These are phyloP conservation scores for Curvularia verruculosa DNA, from an alignment of 2,329 filamentous ascomycete genomes.

Conservation along the genomic window DNA sequence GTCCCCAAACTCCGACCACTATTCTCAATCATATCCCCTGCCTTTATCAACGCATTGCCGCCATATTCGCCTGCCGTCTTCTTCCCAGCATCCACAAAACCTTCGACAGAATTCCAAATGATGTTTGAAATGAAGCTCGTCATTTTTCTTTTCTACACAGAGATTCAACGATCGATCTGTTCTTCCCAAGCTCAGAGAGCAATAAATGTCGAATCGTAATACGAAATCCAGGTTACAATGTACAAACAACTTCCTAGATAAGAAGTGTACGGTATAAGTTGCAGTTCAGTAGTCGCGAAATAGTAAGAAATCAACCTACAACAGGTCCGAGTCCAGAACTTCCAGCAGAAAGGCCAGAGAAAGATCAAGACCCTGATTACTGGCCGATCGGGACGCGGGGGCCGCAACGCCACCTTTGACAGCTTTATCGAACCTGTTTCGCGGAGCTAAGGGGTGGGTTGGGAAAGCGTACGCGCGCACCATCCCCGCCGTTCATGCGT, in stretches of 20 bases:
- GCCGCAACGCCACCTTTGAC: conserved; percentile 21
- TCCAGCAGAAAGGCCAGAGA: not conserved
- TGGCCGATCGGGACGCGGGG: not conserved
- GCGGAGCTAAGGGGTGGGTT: conserved; percentile 2
- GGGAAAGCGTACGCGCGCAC: conserved; percentile 17
- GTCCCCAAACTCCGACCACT: conserved; percentile 41
- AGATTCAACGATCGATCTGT: not conserved
- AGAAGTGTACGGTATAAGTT: not conserved
- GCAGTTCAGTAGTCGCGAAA: not conserved
- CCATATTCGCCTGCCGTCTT: conserved; percentile 47
- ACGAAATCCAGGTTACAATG: not conserved
- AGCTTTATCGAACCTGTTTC: conserved; percentile 35
- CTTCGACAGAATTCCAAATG: conserved; percentile 46
- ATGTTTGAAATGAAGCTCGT: conserved; percentile 47
- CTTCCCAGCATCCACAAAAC: conserved; percentile 47
- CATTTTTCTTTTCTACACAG: no score
- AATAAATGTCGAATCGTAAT: not conserved
- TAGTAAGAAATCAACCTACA: not conserved
- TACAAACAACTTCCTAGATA: not conserved
- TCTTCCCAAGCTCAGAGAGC: not conserved
- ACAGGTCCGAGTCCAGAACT: not conserved
- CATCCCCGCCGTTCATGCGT: conserved; percentile 6
- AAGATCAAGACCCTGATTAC: not conserved
- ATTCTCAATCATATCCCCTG: conserved; percentile 47
- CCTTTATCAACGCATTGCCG: conserved; percentile 47